Evolutionary conservation across 495 filamentous ascomycete species (phyloP), one percentile per base, ranked within the genome.

Genomic region (Xylaria curta): DNA sequence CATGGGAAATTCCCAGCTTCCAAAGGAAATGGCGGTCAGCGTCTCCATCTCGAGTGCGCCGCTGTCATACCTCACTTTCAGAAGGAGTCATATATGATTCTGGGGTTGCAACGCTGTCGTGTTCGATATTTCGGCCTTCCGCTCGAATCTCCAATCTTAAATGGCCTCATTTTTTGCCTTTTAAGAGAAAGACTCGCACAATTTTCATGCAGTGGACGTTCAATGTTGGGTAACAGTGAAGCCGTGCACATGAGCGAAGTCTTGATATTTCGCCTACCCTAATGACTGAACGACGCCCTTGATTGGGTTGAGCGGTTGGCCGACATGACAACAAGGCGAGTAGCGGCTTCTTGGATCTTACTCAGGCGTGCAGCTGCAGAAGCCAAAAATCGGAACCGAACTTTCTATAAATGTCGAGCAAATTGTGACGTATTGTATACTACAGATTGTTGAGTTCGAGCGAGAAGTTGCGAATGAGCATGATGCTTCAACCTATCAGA

Each of bases 281-380:
- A 24, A 46, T 5, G 31, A 40, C 47, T 36, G n/a, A 12, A 12
- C 4, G 10, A 5, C 12, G 17, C 15, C 9, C n/a, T 24, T 68
- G 49, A 68, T 66, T 68, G 66, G 56, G 21, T 46, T 63, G 46
- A 36, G 26, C 65, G 19, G 54, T 54, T 54, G 28, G 31, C 28
- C 54, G 71, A 38, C 54, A 56, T 49, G 51, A 59, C 49, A 33
- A 40, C n/a, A 26, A 26, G 49, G 6, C 19, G 44, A 72, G n/a
- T 38, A 21, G 40, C 44, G 33, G 54, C 10, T 13, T 47, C 31
- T 26, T 53, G 12, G 28, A 63, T 68, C 64, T 72, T 72, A 72
- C 66, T 72, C 71, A 69, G 66, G 44, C 65, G 63, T 72, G 71
- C 65, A 72, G 44, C 61, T 58, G 69, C 60, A 54, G 33, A 38